Evolutionary conservation across 1,284 basidiomycete genomes (phyloP), one percentile per base, ranked within the genome.

Genomic region (Moesziomyces sp.): DNA sequence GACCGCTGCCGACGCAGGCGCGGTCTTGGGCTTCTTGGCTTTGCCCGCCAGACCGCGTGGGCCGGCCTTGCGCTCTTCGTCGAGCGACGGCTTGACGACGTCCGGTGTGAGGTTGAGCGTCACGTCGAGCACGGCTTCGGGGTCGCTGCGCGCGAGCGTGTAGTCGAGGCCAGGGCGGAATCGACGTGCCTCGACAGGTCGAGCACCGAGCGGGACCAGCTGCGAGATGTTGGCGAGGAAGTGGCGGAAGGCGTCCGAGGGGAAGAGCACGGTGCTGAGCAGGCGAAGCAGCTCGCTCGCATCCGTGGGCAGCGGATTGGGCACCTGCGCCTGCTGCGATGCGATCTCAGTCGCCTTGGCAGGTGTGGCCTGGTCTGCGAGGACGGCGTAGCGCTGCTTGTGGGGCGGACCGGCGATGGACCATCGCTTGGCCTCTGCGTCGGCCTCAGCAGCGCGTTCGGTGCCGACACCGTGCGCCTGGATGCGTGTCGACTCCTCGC

Each of bases 161-260:
- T 98, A 98, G 85, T 98, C 95, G 74, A 98, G 86, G 0, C 94
- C 96, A 0, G 93, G 93, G 59, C 95, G 87, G 86, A 98, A 97
- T 47, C 96, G 87, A 70, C 96, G 88, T 53, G 93, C 93, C 85
- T 94, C 90, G 30, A 81, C 63, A 3, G 80, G 78, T 9, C 89
- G 86, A 83, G 92, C 89, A 14, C 89, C 88, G 73, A 92, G 85
- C 16, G 93, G 92, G 52, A 95, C 87, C 71, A 97, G 85, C 44
- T 88, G 88, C 46, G 92, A 91, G 47, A 97, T 89, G 62, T 90
- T 88, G n/a, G 90, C 88, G 42, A 98, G 86, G 91, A 95, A 96
- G 30, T 92, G 89, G 50, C 94, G 89, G 88, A 97, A 98, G 18
- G 93, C 91, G n/a, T 87, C 81, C 30, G 91, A 92, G 0, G 91